These are phyloP conservation scores for Sodiomyces alkalinus DNA, from an alignment of 2,329 filamentous ascomycete species.

Conservation along the genomic window DNA sequence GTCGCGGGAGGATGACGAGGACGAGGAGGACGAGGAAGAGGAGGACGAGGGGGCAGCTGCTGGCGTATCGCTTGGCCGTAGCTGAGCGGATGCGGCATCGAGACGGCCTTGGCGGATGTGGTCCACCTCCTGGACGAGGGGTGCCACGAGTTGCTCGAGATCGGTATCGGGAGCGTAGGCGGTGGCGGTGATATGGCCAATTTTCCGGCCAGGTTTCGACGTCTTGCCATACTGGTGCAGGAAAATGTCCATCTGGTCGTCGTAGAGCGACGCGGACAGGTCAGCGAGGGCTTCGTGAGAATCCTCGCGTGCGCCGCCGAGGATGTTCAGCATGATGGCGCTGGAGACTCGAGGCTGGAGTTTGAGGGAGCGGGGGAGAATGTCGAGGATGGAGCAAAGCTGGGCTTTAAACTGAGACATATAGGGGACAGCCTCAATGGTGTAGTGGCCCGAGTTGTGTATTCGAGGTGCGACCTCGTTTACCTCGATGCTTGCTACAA, in stretches of 20 bases:
- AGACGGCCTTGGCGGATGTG: slow-evolving; percentile 40
- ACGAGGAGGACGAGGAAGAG: slow-evolving; percentile 1
- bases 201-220: slow-evolving; percentile 79
- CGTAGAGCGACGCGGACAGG: slow-evolving; percentile 26
- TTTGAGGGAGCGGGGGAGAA: slow-evolving; percentile 36
- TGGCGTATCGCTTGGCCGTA: slow-evolving; percentile 17
- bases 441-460: slow-evolving; percentile 92
- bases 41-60: slow-evolving; percentile 2
- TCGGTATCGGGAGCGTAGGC: slow-evolving; percentile 51
- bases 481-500: slow-evolving; percentile 47
- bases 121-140: slow-evolving; percentile 53
- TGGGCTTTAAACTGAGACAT: slow-evolving; percentile 88
- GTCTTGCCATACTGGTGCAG: slow-evolving; percentile 89
- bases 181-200: slow-evolving; percentile 82
- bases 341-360: slow-evolving; percentile 43
- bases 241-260: slow-evolving; percentile 31
- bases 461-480: slow-evolving; percentile 65
- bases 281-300: slow-evolving; percentile 42
- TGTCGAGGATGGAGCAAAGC: slow-evolving; percentile 64
- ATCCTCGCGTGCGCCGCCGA: slow-evolving; percentile 50
- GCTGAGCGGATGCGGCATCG: slow-evolving; percentile 19
- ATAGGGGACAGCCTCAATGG: slow-evolving; percentile 77
- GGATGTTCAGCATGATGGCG: slow-evolving; percentile 69
- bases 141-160: slow-evolving; percentile 41
- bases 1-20: slow-evolving; percentile 11